phyloP scores from a whole-genome alignment of 495 filamentous ascomycete genomes.

The Zalerion maritima region DNA sequence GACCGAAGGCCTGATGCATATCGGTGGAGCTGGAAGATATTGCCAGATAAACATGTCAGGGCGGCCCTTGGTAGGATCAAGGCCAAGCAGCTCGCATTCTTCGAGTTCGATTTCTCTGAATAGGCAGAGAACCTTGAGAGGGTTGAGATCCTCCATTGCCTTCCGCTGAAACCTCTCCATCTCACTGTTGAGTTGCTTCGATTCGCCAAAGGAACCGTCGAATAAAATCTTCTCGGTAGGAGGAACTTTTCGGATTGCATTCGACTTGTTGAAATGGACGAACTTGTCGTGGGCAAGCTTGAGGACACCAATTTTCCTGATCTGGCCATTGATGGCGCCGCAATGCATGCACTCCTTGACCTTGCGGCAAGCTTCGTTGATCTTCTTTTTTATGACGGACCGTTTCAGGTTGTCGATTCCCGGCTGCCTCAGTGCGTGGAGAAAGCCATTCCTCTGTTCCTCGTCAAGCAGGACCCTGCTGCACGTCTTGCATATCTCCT shows the following conservation, averaged over 20 bases:
- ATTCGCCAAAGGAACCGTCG: conserved; percentile 67
- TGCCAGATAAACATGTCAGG: conserved; percentile 98
- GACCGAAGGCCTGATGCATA: conserved; percentile 87
- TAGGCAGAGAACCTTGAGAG: conserved; percentile 72
- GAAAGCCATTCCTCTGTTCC: conserved; percentile 50
- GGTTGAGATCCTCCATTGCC: conserved; percentile 88
- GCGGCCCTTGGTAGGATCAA: conserved; percentile 72
- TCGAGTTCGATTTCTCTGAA: conserved; percentile 73
- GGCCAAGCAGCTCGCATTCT: conserved; percentile 82
- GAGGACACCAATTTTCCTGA: conserved; percentile 73
- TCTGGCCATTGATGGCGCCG: conserved; percentile 65
- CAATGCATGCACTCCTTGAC: conserved; percentile 63
- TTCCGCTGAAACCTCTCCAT: conserved; percentile 83
- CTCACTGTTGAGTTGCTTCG: conserved; percentile 56
- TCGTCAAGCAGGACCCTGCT: conserved; percentile 66
- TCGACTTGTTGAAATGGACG: conserved; percentile 69
- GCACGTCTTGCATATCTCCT: conserved; percentile 87
- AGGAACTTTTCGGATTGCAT: conserved; percentile 63
- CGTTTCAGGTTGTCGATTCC: conserved; percentile 76
- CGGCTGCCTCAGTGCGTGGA: conserved; percentile 65
- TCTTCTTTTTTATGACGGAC: conserved; percentile 63
- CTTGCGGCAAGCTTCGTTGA: conserved; percentile 81
- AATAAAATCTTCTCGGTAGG: conserved; percentile 69
- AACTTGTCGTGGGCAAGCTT: conserved; percentile 94
- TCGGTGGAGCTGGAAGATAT: conserved; percentile 82